Base-by-base conservation (phyloP, 1,284 basidiomycete species). In the Melanopsichium pennsylvanicum region DNA sequence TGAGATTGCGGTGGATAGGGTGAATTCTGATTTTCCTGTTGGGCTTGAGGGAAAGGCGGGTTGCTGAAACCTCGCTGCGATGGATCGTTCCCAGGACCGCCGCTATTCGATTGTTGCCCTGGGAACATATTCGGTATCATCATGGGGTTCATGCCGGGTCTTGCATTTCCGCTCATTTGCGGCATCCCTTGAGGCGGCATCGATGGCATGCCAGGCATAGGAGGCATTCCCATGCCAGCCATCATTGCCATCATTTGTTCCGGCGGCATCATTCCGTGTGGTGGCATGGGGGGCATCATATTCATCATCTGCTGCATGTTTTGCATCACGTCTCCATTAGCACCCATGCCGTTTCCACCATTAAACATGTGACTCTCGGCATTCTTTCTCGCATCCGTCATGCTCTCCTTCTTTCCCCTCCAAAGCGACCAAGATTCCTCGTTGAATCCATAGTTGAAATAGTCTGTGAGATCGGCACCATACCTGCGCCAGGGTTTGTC, bases 371-470 rank as follows among this genome's bases (percentile, higher is more conserved):
- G 39, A 32, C 32, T 55, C 22, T 79, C 67, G 3, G 81, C 59
- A 0, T 82, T 88, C 46, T 86, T 86, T 6, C 91, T 90, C 45
- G 89, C 83, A 42, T 92, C 89, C 2, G 89, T 89, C 69, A 95
- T 84, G 57, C 91, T 90, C 34, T 90, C 85, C 75, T 93, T 86
- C 73, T 91, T 88, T 79, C 90, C 89, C 74, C 91, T 90, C 81
- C 94, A 99, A 38, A 89, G 88, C 72, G 91, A 90, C 92, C 93
- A 99, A 16, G 90, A 90, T 12, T 92, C 86, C 82, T 99, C 96
- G 81, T 98, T 95, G 80, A 98, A 98, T 0, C 96, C 96, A 75
- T 97, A 98, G 83, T 99, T 98, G 84, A 98, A 99, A 89, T 92
- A 99, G 83, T 97, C 95, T 72, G 90, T 91, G 52, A 97, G 85